A percentile compares a stretch with the other conserved stretches of the same genome.
These are phyloP conservation scores for Avicennia marina DNA, from an alignment of 257 asterid species.

Conservation along the genomic window DNA sequence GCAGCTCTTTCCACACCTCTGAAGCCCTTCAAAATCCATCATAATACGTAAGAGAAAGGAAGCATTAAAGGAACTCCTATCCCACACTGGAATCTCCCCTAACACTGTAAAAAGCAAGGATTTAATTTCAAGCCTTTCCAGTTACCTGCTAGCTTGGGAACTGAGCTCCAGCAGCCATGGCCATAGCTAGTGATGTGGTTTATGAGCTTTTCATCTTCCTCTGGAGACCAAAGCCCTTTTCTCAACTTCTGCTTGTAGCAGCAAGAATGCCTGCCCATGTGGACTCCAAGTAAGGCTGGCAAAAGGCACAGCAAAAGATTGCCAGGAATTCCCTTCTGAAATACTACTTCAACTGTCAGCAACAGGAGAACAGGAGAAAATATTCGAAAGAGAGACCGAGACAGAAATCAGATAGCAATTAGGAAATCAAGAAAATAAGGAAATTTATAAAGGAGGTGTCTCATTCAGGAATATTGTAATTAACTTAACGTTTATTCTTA, in stretches of 20 bases:
- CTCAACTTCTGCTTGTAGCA: constrained; percentile 79
- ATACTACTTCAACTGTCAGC: too few relatives aligned
- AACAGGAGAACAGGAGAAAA: not conserved
- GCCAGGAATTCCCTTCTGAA: too few relatives aligned
- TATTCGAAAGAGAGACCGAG: constrained; percentile 14
- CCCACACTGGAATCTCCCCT: too few relatives aligned
- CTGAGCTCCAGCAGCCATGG: constrained; percentile 96
- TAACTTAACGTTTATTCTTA: too few relatives aligned
- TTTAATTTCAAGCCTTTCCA: too few relatives aligned
- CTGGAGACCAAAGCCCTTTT: constrained; percentile 94
- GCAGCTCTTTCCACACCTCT: constrained; percentile 89
- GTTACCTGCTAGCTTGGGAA: constrained; percentile 78
- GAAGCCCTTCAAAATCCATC: constrained; percentile 38
- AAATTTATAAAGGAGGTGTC: too few relatives aligned
- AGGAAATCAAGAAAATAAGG: constrained; percentile 20
- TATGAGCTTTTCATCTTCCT: constrained; percentile 80
- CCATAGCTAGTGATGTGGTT: constrained; percentile 66
- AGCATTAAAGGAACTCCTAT: too few relatives aligned
- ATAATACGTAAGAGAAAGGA: not conserved
- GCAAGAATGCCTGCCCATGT: constrained; percentile 88
- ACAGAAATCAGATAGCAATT: constrained; percentile 24
- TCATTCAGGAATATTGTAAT: too few relatives aligned
- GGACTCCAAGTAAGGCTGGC: constrained; percentile 7
- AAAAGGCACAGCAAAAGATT: not conserved
- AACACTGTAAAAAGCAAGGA: too few relatives aligned